Conservation (phyloP, 2,329 filamentous ascomycete genomes). For the Sclerotinia sclerotiorum region DNA sequence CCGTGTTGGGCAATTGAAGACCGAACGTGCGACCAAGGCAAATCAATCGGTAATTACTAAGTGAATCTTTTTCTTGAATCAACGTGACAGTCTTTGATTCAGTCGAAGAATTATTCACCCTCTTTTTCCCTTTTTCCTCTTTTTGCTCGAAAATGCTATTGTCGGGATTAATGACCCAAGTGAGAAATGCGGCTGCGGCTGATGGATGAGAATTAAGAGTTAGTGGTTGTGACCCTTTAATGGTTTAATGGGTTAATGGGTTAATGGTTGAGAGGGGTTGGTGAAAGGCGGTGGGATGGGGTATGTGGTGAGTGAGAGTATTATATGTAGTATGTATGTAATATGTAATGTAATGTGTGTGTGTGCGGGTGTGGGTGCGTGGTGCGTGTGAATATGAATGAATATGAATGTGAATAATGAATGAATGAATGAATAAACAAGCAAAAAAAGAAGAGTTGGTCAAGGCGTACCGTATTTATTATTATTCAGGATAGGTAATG, state of each 20-base stretch:
- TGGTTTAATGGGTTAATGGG: slow-evolving; percentile 7
- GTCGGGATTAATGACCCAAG: slow-evolving; percentile 18
- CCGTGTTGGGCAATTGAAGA: slow-evolving; percentile 54
- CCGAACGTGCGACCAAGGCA: slow-evolving; percentile 27
- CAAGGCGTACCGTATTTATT: slow-evolving; percentile 20
- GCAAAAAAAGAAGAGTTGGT: slow-evolving; percentile 18
- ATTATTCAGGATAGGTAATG: background rate
- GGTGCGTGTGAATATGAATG: background rate
- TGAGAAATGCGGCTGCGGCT: slow-evolving; percentile 23
- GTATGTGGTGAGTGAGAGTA: background rate
- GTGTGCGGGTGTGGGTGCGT: background rate
- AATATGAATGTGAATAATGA: too few relatives aligned
- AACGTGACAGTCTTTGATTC: slow-evolving; percentile 33
- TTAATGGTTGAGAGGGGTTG: slow-evolving; percentile 21
- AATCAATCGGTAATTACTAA: slow-evolving; percentile 30
- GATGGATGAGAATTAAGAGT: slow-evolving; percentile 24
- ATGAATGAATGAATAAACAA: background rate
- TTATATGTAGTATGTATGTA: background rate
- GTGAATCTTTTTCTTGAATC: slow-evolving; percentile 25
- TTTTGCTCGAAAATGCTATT: background rate
- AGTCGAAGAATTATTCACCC: slow-evolving; percentile 30
- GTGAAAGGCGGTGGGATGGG: slow-evolving; percentile 24
- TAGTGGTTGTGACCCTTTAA: slow-evolving; percentile 20
- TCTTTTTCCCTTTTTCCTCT: background rate
- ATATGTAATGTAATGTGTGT: background rate